These are phyloP conservation scores for Madurella fahalii DNA, from an alignment of 2,329 filamentous ascomycete genomes.

Conservation along the genomic window DNA sequence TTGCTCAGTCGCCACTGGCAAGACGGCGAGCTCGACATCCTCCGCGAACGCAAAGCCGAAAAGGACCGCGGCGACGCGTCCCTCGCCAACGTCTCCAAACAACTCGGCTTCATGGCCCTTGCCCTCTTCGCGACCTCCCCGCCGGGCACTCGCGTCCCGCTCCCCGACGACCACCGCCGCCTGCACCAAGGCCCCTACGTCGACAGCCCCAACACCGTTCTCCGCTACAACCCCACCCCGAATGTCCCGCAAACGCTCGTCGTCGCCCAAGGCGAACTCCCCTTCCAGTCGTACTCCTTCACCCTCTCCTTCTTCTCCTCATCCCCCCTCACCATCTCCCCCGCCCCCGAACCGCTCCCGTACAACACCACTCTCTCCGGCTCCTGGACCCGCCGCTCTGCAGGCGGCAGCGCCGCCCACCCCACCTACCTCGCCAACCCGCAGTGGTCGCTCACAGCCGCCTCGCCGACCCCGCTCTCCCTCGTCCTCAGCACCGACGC, in stretches of 20 bases:
- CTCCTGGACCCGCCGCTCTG: conserved; percentile 72
- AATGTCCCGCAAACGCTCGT: conserved; percentile 53
- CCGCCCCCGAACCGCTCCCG: conserved; percentile 57
- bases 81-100: conserved; percentile 45
- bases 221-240: conserved; percentile 60
- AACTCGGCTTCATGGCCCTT: conserved; percentile 80
- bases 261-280: conserved; percentile 65
- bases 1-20: conserved; percentile 83
- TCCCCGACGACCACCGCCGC: conserved; percentile 59
- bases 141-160: conserved; percentile 64
- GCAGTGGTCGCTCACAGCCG: conserved; percentile 68
- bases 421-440: conserved; percentile 80
- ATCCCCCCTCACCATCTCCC: conserved; percentile 54
- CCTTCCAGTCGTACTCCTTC: conserved; percentile 72
- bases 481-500: conserved; percentile 68
- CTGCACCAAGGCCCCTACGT: conserved; percentile 79
- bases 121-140: conserved; percentile 65
- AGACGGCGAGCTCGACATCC: conserved; percentile 58
- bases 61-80: conserved; percentile 30
- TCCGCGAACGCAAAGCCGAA: conserved; percentile 36
- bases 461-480: conserved; percentile 57
- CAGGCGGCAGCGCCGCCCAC: conserved; percentile 78
- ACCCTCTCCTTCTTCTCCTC: conserved; percentile 80
- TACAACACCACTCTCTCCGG: conserved; percentile 57
- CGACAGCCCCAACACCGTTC: conserved; percentile 86